These are phyloP conservation scores for Penicillium waksmanii DNA, from an alignment of 495 filamentous ascomycete genomes.

Conservation along the genomic window DNA sequence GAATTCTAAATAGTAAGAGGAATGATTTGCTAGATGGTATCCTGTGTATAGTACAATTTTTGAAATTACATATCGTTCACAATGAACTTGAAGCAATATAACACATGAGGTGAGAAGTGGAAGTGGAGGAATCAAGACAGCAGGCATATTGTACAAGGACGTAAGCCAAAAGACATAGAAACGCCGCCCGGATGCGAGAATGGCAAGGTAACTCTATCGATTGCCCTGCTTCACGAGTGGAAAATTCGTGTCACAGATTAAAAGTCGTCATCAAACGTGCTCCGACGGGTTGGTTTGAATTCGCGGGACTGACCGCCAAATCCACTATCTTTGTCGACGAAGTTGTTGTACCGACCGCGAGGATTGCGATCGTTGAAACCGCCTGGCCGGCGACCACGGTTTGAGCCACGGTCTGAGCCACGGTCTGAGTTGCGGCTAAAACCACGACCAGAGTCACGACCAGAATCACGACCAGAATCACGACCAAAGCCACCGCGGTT, in stretches of 20 bases:
- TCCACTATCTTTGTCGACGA: neutral
- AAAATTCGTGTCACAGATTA: slow-evolving; percentile 4
- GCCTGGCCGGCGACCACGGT: neutral
- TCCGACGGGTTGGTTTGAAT: neutral
- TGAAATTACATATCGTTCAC: neutral
- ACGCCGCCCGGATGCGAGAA: slow-evolving; percentile 35
- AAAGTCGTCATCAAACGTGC: neutral
- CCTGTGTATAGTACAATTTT: neutral
- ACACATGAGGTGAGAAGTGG: slow-evolving; percentile 35
- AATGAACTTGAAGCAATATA: slow-evolving; percentile 16
- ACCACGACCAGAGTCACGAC: neutral
- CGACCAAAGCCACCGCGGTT: neutral
- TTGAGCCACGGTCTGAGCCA: too few species aligned
- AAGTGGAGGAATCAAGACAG: slow-evolving; percentile 17
- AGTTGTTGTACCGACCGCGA: neutral
- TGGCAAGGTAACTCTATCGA: slow-evolving; percentile 23
- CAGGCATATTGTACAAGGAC: slow-evolving; percentile 21
- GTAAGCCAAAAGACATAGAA: slow-evolving; percentile 22
- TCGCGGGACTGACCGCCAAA: neutral
- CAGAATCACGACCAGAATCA: neutral
- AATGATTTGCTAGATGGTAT: slow-evolving; percentile 3
- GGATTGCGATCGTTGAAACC: neutral
- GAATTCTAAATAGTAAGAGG: neutral
- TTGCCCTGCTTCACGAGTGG: slow-evolving; percentile 14
- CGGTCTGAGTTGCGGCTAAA: too few species aligned